Base-by-base conservation (phyloP, 768 basidiomycete genomes). In the Strobilomyces dryophilus region DNA sequence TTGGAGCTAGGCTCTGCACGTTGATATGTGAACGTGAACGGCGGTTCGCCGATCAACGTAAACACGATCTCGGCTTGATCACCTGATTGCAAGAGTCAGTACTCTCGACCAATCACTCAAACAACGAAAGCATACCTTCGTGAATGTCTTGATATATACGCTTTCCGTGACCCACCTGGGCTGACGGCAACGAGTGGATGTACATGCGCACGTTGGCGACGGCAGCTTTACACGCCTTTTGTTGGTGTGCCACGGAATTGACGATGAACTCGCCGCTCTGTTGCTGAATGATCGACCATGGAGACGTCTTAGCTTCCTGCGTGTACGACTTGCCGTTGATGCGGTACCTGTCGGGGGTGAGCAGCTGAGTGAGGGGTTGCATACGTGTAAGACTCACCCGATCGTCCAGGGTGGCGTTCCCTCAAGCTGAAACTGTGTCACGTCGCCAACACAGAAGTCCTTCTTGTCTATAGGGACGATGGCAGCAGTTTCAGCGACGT, bases 11-110 rank as follows among this genome's bases (percentile, higher is more conserved):
- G 77, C 69, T 92, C 91, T 2, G 90, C 79, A 44, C 92, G 82
- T 67, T 93, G 90, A 71, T 95, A 95, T 0, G 93, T 94, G 72
- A 99, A 98, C 1, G 94, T 87, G 73, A 98, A 99, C 0, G 97
- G 97, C 17, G 97, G 88, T 66, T 91, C 88, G 42, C 97, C 97
- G 31, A 86, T 76, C 49, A 99, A 79, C 4, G 85, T 85, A 70
- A 99, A 98, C 39, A 87, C 72, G 54, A 99, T 97, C 69, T 94
- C 91, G 17, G 95, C 94, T 74, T 97, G 89, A 64, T 93, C 91
- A 51, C 91, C 89, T 91, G 57, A 12, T 37, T 53, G 50, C 49
- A 49, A 27, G 18, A 34, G 51, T 53, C 18, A 53, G 32, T 8
- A 35, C 21, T 35, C 20, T 15, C 43, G 27, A 51, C 35, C 35